Evolutionary conservation across 164 flowering plant species (phyloP).

Genomic region (Tetracentron sinense): DNA sequence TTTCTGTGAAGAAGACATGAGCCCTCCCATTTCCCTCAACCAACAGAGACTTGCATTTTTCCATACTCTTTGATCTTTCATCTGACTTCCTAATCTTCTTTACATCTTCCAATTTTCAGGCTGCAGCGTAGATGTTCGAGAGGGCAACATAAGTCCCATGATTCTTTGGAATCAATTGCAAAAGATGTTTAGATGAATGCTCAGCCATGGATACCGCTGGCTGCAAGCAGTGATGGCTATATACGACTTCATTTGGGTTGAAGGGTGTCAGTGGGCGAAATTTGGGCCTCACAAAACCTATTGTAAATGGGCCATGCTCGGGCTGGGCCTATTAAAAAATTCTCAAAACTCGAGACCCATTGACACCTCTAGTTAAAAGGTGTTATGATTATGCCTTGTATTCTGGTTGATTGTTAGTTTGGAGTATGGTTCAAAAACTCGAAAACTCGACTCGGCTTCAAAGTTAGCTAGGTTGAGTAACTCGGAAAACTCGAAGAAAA

Average conservation of each 20-base stretch:
- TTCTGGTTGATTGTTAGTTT: no score
- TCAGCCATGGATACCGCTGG: slow-evolving; percentile 24
- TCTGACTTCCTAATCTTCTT: slow-evolving; percentile 21
- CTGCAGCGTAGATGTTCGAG: slow-evolving; percentile 26
- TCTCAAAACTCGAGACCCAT: no score
- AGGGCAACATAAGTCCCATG: slow-evolving; percentile 30
- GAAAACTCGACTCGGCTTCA: no score
- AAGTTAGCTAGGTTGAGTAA: no score
- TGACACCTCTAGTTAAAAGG: no score
- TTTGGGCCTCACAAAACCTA: no score
- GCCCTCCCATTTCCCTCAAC: slow-evolving; percentile 16
- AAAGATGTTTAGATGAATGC: slow-evolving; percentile 19
- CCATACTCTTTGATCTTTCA: slow-evolving; percentile 17
- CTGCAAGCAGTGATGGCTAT: slow-evolving; percentile 28
- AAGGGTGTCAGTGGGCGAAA: no score
- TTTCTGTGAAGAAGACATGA: slow-evolving; percentile 23
- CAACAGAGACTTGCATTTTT: slow-evolving; percentile 22
- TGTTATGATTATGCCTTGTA: no score
- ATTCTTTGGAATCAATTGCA: slow-evolving; percentile 27
- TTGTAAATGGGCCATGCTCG: no score
- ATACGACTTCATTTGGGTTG: slow-evolving; percentile 21
- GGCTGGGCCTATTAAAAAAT: no score
- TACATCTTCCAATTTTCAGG: slow-evolving; percentile 28
- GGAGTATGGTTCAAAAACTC: no score
- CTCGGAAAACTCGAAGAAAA: no score